Percentiles rank a stretch among this genome's conserved stretches.
phyloP scores from a whole-genome alignment of 2,329 filamentous ascomycete genomes.

The Zopfia rhizophila region DNA sequence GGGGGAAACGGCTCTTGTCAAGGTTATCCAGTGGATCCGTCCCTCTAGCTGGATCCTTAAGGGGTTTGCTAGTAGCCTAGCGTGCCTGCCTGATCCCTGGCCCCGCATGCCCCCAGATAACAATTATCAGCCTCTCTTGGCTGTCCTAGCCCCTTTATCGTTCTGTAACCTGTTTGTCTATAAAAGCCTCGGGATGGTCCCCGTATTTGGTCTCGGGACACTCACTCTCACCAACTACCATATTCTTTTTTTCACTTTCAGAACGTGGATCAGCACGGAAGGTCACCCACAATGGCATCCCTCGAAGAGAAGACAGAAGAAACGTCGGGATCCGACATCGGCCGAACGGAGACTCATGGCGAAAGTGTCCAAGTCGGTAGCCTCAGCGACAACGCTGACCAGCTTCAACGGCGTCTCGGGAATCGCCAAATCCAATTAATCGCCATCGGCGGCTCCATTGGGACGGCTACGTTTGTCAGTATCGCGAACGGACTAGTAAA shows the following conservation, averaged over 20 bases:
- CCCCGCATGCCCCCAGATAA: too few relatives aligned
- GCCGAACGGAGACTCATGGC: background rate
- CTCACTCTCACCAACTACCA: background rate
- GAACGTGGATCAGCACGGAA: too few relatives aligned
- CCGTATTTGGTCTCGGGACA: background rate
- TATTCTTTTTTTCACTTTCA: background rate
- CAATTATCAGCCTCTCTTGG: too few relatives aligned
- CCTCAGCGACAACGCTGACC: constrained; percentile 20
- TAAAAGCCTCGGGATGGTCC: too few relatives aligned
- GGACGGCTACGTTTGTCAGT: constrained; percentile 64
- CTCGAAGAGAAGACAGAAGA: constrained; percentile 1
- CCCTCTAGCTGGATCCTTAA: background rate
- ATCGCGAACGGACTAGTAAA: constrained; percentile 63
- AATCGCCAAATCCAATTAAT: constrained; percentile 33
- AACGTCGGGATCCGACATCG: background rate
- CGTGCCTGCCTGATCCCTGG: too few relatives aligned
- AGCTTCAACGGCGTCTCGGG: constrained; percentile 25
- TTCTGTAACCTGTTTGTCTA: too few relatives aligned
- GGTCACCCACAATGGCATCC: background rate
- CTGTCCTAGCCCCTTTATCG: too few relatives aligned
- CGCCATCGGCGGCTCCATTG: too few relatives aligned
- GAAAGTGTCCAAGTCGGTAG: background rate
- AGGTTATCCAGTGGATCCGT: background rate
- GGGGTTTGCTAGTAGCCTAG: background rate
- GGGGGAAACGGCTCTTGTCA: too few relatives aligned